Percentiles rank a stretch among this genome's conserved stretches.
phyloP scores from a whole-genome alignment of 257 asterid genomes.

The Nicotiana sylvestris region DNA sequence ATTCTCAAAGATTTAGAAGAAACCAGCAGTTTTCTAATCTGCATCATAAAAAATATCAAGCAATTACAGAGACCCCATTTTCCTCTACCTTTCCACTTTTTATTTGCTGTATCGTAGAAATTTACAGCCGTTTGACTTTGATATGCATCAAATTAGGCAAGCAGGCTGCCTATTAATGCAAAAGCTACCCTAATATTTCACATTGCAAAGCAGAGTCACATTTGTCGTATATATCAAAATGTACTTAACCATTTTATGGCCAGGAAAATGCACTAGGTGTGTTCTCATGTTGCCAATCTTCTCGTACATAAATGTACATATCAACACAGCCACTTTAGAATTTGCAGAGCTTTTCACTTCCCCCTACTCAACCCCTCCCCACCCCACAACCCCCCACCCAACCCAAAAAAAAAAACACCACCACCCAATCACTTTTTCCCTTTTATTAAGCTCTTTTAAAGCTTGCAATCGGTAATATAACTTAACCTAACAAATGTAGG shows the following conservation, averaged over 20 bases:
- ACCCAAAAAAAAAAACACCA: not conserved
- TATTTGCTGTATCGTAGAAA: not conserved
- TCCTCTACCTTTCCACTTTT: not conserved
- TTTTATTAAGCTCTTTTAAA: not conserved
- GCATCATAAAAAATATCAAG: not conserved
- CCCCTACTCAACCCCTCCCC: not conserved
- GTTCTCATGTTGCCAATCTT: not conserved
- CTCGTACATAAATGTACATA: not conserved
- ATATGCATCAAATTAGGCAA: not conserved
- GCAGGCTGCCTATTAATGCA: not conserved
- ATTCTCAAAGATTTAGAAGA: not conserved
- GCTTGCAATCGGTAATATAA: not conserved
- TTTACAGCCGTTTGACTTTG: not conserved
- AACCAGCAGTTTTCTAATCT: not conserved
- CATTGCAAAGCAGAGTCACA: not conserved
- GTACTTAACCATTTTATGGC: not conserved
- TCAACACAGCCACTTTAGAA: not conserved
- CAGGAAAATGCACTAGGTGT: not conserved
- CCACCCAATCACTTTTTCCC: not conserved
- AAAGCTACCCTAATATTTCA: not conserved
- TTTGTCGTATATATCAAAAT: not conserved
- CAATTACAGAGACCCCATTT: not conserved
- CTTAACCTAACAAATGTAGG: not conserved
- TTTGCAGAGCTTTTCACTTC: not conserved
- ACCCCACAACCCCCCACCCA: too few relatives aligned